Conservation (phyloP, 164 flowering plant species). For the Nelumbo lutea region DNA sequence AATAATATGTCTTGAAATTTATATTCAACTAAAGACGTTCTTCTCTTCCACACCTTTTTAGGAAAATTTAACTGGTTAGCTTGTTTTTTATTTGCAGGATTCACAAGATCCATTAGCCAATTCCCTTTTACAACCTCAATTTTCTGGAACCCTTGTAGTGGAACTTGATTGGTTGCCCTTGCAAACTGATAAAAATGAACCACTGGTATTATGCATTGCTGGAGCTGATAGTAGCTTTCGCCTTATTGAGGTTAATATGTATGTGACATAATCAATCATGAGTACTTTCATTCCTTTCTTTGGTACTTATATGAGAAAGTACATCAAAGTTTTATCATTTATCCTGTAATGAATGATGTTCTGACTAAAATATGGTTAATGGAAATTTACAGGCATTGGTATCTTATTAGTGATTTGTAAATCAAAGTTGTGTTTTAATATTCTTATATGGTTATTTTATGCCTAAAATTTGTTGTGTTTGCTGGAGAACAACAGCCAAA, state of each 20-base stretch:
- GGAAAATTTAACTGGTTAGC: neutral
- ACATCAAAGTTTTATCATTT: neutral
- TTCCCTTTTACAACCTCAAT: conserved; percentile 88
- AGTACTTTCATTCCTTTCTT: neutral
- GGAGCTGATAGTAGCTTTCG: conserved; percentile 99
- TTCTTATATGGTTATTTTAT: too few relatives aligned
- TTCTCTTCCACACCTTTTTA: neutral
- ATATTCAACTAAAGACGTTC: too few relatives aligned
- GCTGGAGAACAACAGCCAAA: too few relatives aligned
- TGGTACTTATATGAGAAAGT: neutral
- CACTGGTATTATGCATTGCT: conserved; percentile 93
- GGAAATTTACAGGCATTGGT: too few relatives aligned
- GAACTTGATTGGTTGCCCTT: conserved; percentile 96
- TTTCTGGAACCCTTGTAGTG: conserved; percentile 94
- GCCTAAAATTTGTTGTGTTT: too few relatives aligned
- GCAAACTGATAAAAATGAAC: conserved; percentile 79
- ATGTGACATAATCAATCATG: conserved; percentile 27
- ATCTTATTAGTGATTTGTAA: too few relatives aligned
- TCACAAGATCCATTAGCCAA: conserved; percentile 91
- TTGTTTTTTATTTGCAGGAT: conserved; percentile 50
- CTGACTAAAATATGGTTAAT: too few relatives aligned
- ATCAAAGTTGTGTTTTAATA: too few relatives aligned
- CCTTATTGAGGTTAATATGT: conserved; percentile 84
- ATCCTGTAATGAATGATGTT: too few relatives aligned
- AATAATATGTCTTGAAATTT: too few relatives aligned